Evolutionary conservation across 495 filamentous ascomycete genomes (phyloP).

Genomic region (Hyaloscypha variabilis): DNA sequence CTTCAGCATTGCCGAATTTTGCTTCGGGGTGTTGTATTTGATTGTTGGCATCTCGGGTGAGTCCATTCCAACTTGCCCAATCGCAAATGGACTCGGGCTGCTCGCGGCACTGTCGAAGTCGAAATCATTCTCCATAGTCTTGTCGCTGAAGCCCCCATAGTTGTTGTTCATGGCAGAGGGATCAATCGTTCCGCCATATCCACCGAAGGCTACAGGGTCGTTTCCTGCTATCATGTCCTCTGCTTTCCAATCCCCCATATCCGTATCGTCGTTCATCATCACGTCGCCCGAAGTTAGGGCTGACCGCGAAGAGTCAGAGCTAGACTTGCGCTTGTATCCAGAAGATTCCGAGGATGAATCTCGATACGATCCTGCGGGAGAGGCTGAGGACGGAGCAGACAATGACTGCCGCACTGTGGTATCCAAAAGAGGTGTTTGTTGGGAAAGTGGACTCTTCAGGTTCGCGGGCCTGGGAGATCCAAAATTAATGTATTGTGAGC

Average conservation of each 20-base stretch:
- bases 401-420: constrained; percentile 26
- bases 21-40: constrained; percentile 29
- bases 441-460: constrained; percentile 22
- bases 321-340: constrained; percentile 45
- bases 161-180: constrained; percentile 42
- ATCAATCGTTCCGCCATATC: constrained; percentile 32
- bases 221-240: constrained; percentile 38
- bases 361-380: constrained; percentile 44
- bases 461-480: constrained; percentile 21
- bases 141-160: constrained; percentile 55
- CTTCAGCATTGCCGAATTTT: constrained; percentile 25
- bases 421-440: constrained; percentile 31
- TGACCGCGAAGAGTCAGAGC: constrained; percentile 46
- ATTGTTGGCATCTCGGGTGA: constrained; percentile 33
- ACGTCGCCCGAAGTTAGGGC: constrained; percentile 32
- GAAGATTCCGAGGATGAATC: constrained; percentile 53
- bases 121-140: constrained; percentile 65
- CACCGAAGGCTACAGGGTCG: constrained; percentile 19
- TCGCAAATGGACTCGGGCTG: constrained; percentile 57
- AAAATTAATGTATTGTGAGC: constrained; percentile 18
- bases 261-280: constrained; percentile 32
- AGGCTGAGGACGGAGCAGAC: constrained; percentile 35
- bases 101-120: constrained; percentile 72
- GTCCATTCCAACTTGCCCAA: constrained; percentile 37
- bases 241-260: constrained; percentile 35